phyloP scores from a whole-genome alignment of 768 basidiomycete genomes.

The Termitomyces titanicus region DNA sequence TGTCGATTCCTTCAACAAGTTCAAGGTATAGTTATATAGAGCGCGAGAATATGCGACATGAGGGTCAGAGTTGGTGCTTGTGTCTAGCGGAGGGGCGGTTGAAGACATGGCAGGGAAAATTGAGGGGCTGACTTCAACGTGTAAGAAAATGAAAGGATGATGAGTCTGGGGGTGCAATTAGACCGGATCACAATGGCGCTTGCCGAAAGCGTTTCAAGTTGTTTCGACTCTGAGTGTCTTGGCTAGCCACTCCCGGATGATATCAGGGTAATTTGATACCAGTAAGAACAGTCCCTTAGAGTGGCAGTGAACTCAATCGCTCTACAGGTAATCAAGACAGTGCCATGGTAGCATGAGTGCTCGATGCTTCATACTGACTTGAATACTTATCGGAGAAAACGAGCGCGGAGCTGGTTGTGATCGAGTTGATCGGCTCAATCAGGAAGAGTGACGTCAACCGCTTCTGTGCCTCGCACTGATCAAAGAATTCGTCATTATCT shows the following conservation, averaged over 20 bases:
- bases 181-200: slow-evolving; percentile 21
- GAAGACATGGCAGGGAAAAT: slow-evolving; percentile 11
- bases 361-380: background rate
- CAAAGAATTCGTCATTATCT: background rate
- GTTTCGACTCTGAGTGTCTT: background rate
- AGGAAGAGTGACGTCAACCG: slow-evolving; percentile 8
- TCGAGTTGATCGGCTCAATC: background rate
- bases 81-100: slow-evolving; percentile 11
- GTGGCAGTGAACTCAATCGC: background rate
- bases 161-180: slow-evolving; percentile 10
- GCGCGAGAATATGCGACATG: slow-evolving; percentile 58
- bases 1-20: slow-evolving; percentile 64
- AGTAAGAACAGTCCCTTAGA: background rate
- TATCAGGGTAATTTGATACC: background rate
- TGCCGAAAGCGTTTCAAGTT: slow-evolving; percentile 7
- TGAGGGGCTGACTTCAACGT: slow-evolving; percentile 9
- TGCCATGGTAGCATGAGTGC: background rate
- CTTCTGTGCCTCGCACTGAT: slow-evolving; percentile 11
- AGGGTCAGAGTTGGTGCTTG: slow-evolving; percentile 29
- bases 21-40: slow-evolving; percentile 64
- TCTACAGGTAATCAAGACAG: background rate
- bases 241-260: background rate
- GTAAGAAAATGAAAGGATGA: background rate
- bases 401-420: too few relatives aligned
- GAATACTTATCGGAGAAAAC: background rate